Evolutionary conservation across 1,284 basidiomycete genomes (phyloP), one percentile per base, ranked within the genome.

Genomic region (Meripilus lineatus): DNA sequence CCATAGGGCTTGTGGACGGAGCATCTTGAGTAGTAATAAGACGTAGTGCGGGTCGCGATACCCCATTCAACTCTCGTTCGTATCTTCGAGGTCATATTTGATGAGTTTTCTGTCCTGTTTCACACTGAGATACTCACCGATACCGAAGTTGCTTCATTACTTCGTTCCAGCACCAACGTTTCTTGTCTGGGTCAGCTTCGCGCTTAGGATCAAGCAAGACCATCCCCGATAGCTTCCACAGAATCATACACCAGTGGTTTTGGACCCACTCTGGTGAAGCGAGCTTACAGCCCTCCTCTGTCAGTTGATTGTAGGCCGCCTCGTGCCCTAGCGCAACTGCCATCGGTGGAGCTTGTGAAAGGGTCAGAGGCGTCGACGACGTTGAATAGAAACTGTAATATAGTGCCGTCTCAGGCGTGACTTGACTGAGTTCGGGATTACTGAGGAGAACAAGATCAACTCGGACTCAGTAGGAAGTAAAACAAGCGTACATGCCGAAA

Each of bases 201-300:
- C 71, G 66, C 21, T 72, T 61, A 1, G 91, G 91, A 50, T 88
- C 78, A 3, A 92, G 71, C 30, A 75, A 72, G 1, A 83, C 82
- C 71, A 91, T 79, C 3, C 88, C 86, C 1, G 93, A 89, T 8
- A 97, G 66, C 64, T 99, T 99, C 96, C 96, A 99, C 5, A 99
- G 71, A 33, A 99, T 82, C 34, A 94, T 65, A 4, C 68, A 60
- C 89, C 92, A 99, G 55, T 97, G 93, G 57, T 97, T 96, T 30
- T 87, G 75, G 1, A 96, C 83, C 95, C 95, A 99, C 23, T 71
- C 60, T 49, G 80, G 70, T 3, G 79, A 83, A 2, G 75, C 84
- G n/a, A 84, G 69, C 2, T 59, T 63, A 48, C 83, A 87, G 0
- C 79, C 84, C 4, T 59, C 65, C 21, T 62, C 58, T 4, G 68